Base-by-base conservation (phyloP, 768 basidiomycete species). In the Roridomyces roridus region DNA sequence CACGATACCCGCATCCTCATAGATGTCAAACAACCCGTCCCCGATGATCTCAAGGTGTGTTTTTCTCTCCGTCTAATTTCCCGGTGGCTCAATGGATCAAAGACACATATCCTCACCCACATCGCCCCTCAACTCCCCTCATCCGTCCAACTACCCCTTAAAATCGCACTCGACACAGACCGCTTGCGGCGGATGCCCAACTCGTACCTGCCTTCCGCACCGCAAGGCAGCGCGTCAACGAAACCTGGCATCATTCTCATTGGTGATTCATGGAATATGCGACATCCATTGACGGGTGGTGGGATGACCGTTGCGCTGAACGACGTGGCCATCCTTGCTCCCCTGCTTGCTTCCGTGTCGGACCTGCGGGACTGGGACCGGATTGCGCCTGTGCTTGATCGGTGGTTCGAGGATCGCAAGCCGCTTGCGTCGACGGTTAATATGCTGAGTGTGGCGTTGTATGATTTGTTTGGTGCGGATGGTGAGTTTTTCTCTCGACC, bases 191-290 rank as follows among this genome's bases (percentile, higher is more conserved):
- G 87, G 18, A 98, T 98, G 96, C 96, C 97, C 28, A 98, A 98
- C 70, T 91, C 92, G 0, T 97, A 92, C 79, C 81, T 99, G 2
- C 92, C 97, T 0, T 75, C 95, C 0, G 78, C 88, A 3, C 77
- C 86, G 56, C 96, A 96, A 68, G 78, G 77, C n/a, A 59, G 65
- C 20, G 60, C 70, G 0, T 75, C 78, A 10, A 73, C 74, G 17
- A 89, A 85, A 60, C 81, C 86, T 45, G 92, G 93, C 23, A 86
- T 85, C 10, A 75, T 99, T 55, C 85, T 98, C 59, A 78, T 97
- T 29, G 97, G 97, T 2, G 97, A 98, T 69, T 87, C 96, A 2
- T 96, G 94, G 90, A 99, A 98, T 70, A 98, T 98, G 96, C 91
- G 97, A 0, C 97, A 99, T 72, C 97, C 97, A 2, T 81, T 99